Conservation (phyloP, 805 yeast genomes). For the Barnettozyma wickerhamii region DNA sequence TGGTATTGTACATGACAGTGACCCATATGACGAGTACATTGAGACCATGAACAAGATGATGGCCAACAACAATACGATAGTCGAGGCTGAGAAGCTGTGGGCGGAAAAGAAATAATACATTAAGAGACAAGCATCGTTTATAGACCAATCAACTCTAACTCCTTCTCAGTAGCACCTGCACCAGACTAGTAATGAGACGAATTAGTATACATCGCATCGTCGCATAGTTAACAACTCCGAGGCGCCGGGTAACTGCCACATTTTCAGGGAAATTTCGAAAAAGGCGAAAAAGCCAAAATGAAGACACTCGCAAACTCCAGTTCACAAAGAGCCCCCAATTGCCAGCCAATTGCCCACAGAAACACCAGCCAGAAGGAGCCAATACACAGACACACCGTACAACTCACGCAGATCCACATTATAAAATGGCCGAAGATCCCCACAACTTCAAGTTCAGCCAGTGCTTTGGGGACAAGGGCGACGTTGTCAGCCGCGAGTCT, state of each 20-base stretch:
- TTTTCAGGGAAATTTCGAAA: neutral
- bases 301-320: no score
- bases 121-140: no score
- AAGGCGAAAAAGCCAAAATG: neutral
- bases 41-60: conserved; percentile 97
- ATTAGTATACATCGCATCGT: no score
- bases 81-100: conserved; percentile 88
- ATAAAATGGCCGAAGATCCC: conserved; percentile 28
- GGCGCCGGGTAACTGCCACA: neutral
- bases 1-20: conserved; percentile 94
- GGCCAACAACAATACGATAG: conserved; percentile 85
- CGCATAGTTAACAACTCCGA: no score
- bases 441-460: conserved; percentile 73
- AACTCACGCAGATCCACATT: neutral
- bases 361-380: neutral
- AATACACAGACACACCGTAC: neutral
- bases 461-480: conserved; percentile 99
- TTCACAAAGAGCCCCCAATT: no score
- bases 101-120: no score
- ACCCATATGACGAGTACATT: conserved; percentile 89
- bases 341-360: no score
- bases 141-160: no score
- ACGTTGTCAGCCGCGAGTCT: conserved; percentile 84
- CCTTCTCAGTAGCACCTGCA: no score
- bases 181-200: no score